Evolutionary conservation across 1,284 basidiomycete genomes (phyloP).

Genomic region (Entoloma clypeatum): DNA sequence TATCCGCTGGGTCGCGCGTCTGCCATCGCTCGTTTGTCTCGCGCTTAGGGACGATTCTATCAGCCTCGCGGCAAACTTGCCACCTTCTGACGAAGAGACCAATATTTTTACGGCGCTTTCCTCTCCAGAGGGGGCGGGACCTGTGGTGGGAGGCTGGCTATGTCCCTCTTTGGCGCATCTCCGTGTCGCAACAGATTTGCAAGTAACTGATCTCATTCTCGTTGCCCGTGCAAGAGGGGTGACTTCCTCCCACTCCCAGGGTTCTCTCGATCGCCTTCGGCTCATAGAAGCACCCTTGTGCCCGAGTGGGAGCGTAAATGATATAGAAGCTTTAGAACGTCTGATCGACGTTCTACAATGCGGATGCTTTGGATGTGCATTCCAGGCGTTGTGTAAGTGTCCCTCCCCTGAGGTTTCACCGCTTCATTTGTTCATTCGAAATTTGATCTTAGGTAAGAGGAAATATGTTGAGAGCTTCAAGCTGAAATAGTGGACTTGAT

Average conservation of each 20-base stretch:
- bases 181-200: slow-evolving; percentile 4
- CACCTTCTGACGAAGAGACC: slow-evolving; percentile 6
- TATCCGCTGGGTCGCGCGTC: slow-evolving; percentile 25
- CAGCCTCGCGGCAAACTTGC: slow-evolving; percentile 3
- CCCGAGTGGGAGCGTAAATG: slow-evolving; percentile 2
- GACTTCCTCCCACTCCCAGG: neutral
- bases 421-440: too few species aligned
- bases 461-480: too few species aligned
- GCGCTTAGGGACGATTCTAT: slow-evolving; percentile 17
- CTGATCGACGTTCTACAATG: slow-evolving; percentile 2
- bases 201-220: slow-evolving; percentile 8
- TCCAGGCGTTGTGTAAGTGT: too few species aligned
- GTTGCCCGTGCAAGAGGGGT: slow-evolving; percentile 8
- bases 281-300: slow-evolving; percentile 10
- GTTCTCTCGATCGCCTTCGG: neutral
- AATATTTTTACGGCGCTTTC: slow-evolving; percentile 17
- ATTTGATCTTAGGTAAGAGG: too few species aligned
- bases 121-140: slow-evolving; percentile 4
- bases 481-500: too few species aligned
- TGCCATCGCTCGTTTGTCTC: slow-evolving; percentile 24
- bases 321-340: slow-evolving; percentile 10
- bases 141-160: slow-evolving; percentile 8
- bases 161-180: slow-evolving; percentile 17
- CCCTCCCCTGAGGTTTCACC: too few species aligned
- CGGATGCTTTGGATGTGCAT: slow-evolving; percentile 1